Evolutionary conservation across 768 basidiomycete genomes (phyloP).

Genomic region (Calocera viscosa): DNA sequence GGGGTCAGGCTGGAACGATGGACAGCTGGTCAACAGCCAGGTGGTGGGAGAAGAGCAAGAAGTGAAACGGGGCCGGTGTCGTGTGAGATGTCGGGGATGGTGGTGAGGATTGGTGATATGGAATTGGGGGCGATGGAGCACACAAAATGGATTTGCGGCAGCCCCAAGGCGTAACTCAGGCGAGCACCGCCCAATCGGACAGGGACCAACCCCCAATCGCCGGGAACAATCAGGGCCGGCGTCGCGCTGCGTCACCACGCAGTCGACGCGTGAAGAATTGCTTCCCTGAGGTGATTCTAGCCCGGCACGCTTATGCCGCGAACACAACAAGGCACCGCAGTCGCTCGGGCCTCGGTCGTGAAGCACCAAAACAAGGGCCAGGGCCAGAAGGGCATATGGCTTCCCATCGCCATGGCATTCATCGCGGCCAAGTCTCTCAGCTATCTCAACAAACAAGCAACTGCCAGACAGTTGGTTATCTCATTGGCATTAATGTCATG

Average conservation of each 20-base stretch:
- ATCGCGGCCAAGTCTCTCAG: neutral
- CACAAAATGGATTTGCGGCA: neutral
- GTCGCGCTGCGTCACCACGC: neutral
- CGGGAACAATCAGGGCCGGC: neutral
- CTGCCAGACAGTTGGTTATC: too few relatives aligned
- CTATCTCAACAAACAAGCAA: too few relatives aligned
- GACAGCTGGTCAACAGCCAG: constrained; percentile 7
- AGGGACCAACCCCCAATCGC: neutral
- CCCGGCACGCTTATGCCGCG: neutral
- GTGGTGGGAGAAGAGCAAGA: neutral
- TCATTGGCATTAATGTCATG: too few relatives aligned
- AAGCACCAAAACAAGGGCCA: too few relatives aligned
- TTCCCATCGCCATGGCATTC: neutral
- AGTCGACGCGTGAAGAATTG: neutral
- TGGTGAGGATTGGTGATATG: neutral
- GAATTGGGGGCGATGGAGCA: neutral
- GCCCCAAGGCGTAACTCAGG: neutral
- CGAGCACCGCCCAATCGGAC: neutral
- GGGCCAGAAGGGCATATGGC: too few relatives aligned
- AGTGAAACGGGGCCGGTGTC: neutral
- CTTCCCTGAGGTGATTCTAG: neutral
- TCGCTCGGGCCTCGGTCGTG: neutral
- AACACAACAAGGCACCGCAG: neutral
- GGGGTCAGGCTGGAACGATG: neutral
- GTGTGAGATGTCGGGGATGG: neutral